Evolutionary conservation across 768 basidiomycete species (phyloP).

Genomic region (Mycena galericulata): DNA sequence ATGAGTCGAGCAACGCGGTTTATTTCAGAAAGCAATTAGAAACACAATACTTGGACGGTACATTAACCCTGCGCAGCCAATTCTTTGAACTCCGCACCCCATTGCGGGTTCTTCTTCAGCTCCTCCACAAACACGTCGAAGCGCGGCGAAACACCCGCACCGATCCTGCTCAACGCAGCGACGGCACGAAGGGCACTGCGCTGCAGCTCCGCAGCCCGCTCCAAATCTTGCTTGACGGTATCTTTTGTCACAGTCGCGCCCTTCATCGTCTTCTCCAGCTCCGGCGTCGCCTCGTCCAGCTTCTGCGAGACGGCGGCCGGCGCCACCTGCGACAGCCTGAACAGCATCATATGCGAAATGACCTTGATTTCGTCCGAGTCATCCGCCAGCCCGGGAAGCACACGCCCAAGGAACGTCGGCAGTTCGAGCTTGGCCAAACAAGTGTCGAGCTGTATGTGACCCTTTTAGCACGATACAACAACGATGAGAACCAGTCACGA

Average conservation of each 20-base stretch:
- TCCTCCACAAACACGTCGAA: conserved; percentile 88
- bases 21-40: conserved; percentile 13
- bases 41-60: not conserved
- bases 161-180: conserved; percentile 86
- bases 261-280: conserved; percentile 90
- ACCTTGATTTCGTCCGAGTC: conserved; percentile 98
- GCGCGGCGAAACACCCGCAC: conserved; percentile 68
- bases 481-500: conserved; percentile 38
- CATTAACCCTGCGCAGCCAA: conserved; percentile 42
- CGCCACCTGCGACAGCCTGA: conserved; percentile 88
- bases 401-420: conserved; percentile 83
- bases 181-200: conserved; percentile 90
- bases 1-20: not conserved
- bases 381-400: conserved; percentile 87
- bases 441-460: conserved; percentile 85
- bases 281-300: conserved; percentile 86
- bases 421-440: conserved; percentile 91
- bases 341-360: conserved; percentile 94
- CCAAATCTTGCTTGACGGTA: conserved; percentile 93
- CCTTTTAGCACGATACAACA: not conserved
- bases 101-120: conserved; percentile 71
- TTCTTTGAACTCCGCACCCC: conserved; percentile 80
- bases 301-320: conserved; percentile 86
- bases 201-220: conserved; percentile 91
- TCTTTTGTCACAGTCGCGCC: conserved; percentile 92